phyloP scores from a whole-genome alignment of 257 asterid species.

The Solanum virginianum region DNA sequence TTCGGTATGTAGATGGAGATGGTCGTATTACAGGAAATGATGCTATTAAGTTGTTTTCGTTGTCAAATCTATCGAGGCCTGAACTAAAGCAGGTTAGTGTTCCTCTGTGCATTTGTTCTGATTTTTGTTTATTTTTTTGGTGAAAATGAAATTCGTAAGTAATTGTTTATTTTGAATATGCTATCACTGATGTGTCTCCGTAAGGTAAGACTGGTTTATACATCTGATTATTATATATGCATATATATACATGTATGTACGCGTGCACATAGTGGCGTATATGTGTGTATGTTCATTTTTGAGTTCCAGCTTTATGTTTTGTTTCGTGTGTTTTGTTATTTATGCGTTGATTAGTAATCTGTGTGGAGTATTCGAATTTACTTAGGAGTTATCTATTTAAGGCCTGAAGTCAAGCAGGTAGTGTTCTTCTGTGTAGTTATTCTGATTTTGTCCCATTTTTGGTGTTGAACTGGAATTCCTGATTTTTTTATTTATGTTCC shows the following conservation, averaged over 20 bases:
- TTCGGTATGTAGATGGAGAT: conserved; percentile 50
- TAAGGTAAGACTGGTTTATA: not conserved
- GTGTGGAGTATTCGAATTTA: not conserved
- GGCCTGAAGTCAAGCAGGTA: conserved; percentile 72
- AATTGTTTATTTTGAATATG: not conserved
- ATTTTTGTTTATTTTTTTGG: not conserved
- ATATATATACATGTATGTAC: not conserved
- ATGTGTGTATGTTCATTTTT: not conserved
- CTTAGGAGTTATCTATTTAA: not conserved
- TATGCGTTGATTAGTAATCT: not conserved
- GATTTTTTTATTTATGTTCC: not conserved
- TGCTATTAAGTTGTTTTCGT: conserved; percentile 45
- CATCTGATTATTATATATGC: not conserved
- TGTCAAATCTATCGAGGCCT: conserved; percentile 54
- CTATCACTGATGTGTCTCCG: not conserved
- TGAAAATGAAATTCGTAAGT: not conserved
- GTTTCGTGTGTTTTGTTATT: not conserved
- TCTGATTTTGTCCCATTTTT: not conserved
- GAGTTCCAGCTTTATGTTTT: not conserved
- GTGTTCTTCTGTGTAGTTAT: not conserved
- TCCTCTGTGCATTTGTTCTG: not conserved
- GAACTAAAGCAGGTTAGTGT: conserved; percentile 68
- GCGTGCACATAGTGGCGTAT: not conserved
- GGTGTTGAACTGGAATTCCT: not conserved
- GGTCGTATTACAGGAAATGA: conserved; percentile 79